A percentile compares a stretch with the other conserved stretches of the same genome.
Conservation (phyloP, 306 rosid genomes). For the Vicia faba region DNA sequence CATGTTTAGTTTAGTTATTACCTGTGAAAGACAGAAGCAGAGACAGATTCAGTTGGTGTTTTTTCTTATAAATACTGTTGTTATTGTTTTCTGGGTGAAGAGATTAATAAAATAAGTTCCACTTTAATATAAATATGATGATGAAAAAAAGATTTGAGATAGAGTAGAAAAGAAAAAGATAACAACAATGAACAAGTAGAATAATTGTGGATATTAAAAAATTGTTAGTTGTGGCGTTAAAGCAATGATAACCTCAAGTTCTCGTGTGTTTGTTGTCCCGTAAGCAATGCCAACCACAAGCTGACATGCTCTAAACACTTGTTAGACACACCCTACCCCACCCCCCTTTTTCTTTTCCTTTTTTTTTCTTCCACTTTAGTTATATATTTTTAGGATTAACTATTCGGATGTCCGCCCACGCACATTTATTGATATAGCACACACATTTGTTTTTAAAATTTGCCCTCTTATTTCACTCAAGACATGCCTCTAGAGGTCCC, state of each 20-base stretch:
- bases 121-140: neutral
- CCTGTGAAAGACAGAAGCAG: slow-evolving; percentile 34
- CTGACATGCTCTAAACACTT: slow-evolving; percentile 12
- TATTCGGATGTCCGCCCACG: too few species aligned
- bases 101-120: neutral
- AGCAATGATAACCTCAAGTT: slow-evolving; percentile 4
- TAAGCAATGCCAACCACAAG: slow-evolving; percentile 25
- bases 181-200: neutral
- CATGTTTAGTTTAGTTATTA: slow-evolving; percentile 14
- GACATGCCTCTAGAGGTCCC: too few species aligned
- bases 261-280: slow-evolving; percentile 20
- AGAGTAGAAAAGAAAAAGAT: neutral
- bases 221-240: slow-evolving; percentile 15
- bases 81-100: neutral
- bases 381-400: too few species aligned
- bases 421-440: too few species aligned
- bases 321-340: neutral
- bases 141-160: neutral
- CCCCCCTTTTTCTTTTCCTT: too few species aligned
- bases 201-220: slow-evolving; percentile 37
- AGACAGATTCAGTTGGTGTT: slow-evolving; percentile 12
- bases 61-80: neutral
- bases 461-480: too few species aligned
- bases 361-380: too few species aligned
- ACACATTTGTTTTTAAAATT: too few species aligned